Conservation (phyloP, 176 grass and related monocot genomes). For the Melocanna baccifera region DNA sequence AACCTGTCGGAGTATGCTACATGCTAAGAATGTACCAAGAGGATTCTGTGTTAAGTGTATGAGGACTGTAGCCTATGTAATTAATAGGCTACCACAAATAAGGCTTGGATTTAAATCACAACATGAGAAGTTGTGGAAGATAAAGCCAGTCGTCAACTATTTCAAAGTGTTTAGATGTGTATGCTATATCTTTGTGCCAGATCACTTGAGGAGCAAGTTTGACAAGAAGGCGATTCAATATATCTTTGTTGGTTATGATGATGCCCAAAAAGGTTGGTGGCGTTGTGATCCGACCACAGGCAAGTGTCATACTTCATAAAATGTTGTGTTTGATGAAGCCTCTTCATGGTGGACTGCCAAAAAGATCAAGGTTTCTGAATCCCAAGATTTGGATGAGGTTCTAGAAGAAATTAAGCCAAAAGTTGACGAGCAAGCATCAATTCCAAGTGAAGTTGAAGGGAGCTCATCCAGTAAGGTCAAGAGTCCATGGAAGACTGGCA, state of each 20-base stretch:
- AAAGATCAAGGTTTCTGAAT: neutral
- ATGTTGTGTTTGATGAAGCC: neutral
- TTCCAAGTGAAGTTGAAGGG: neutral
- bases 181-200: too few relatives aligned
- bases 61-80: neutral
- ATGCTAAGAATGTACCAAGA: slow-evolving; percentile 1
- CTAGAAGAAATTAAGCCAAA: neutral
- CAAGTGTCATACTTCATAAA: neutral
- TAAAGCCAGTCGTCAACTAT: neutral
- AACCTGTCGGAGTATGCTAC: slow-evolving; percentile 2
- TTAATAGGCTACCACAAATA: neutral
- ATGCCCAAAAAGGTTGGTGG: neutral
- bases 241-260: slow-evolving; percentile 32
- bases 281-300: slow-evolving; percentile 1
- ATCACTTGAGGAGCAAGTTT: slow-evolving; percentile 7
- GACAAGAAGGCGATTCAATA: slow-evolving; percentile 5
- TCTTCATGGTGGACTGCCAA: neutral
- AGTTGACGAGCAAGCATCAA: neutral
- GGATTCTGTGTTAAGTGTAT: slow-evolving; percentile 23
- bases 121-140: slow-evolving; percentile 1
- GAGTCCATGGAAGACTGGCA: neutral
- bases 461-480: neutral
- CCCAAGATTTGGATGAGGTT: neutral
- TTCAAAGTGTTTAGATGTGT: neutral
- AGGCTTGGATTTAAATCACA: neutral